phyloP scores from a whole-genome alignment of 2,329 filamentous ascomycete species.

The Cladobotryum mycophilum region DNA sequence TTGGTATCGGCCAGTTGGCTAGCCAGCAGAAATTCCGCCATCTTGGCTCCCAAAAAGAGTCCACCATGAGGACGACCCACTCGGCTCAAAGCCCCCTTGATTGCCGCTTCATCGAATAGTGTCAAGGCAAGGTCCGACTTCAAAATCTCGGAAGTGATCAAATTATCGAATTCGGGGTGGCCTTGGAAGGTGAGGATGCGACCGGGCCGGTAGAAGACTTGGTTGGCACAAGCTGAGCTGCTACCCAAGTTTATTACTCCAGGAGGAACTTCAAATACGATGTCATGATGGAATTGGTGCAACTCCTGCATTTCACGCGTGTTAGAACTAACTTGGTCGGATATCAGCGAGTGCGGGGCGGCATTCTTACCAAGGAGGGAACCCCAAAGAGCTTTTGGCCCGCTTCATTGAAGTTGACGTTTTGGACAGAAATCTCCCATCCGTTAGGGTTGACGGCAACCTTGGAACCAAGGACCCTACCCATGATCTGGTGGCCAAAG shows the following conservation, averaged over 20 bases:
- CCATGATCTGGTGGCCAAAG: constrained; percentile 42
- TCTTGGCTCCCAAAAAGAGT: constrained; percentile 19
- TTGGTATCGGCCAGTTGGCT: too few species aligned
- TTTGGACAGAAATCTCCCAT: constrained; percentile 37
- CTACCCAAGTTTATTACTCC: constrained; percentile 32
- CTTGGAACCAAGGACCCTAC: constrained; percentile 31
- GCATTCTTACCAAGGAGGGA: constrained; percentile 17
- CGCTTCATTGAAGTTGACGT: constrained; percentile 29
- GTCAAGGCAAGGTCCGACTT: constrained; percentile 20
- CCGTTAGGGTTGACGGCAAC: constrained; percentile 31
- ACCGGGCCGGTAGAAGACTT: constrained; percentile 33
- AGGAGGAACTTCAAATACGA: constrained; percentile 31
- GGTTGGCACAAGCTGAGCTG: constrained; percentile 31
- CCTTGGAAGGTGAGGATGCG: constrained; percentile 35
- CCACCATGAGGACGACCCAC: constrained; percentile 23
- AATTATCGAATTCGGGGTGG: constrained; percentile 36
- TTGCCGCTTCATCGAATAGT: constrained; percentile 22
- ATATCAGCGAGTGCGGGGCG: neutral
- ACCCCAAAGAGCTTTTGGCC: constrained; percentile 31
- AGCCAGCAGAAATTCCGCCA: constrained; percentile 21
- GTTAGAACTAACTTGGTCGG: neutral
- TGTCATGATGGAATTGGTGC: constrained; percentile 41
- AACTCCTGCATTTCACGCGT: constrained; percentile 17
- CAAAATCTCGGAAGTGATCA: constrained; percentile 30
- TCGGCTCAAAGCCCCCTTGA: constrained; percentile 21